Conservation (phyloP, 768 basidiomycete genomes). For the Krasilnikovozyma curviuscula region DNA sequence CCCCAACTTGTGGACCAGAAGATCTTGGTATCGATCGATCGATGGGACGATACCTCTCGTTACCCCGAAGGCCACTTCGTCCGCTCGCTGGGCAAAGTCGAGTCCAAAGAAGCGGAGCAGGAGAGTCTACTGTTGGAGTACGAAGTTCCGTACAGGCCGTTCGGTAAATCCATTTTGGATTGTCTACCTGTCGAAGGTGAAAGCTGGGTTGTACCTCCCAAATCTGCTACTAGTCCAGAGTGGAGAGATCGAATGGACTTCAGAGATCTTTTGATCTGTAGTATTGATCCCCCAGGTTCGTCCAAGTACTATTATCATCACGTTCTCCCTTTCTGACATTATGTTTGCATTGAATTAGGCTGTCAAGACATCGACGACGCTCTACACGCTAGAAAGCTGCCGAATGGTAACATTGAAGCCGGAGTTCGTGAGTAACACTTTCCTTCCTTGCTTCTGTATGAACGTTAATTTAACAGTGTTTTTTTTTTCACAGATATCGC, state of each 20-base stretch:
- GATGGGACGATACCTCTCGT: slow-evolving; percentile 67
- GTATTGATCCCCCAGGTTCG: slow-evolving; percentile 86
- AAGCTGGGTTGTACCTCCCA: slow-evolving; percentile 75
- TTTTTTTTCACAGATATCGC: slow-evolving; percentile 57
- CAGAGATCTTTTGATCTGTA: slow-evolving; percentile 68
- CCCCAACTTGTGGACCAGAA: slow-evolving; percentile 74
- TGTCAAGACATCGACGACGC: slow-evolving; percentile 99
- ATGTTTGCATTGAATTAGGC: slow-evolving; percentile 31
- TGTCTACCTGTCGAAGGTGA: slow-evolving; percentile 83
- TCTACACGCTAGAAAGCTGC: slow-evolving; percentile 63
- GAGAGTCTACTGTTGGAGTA: slow-evolving; percentile 84
- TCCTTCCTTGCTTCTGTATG: neutral
- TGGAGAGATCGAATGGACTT: slow-evolving; percentile 83
- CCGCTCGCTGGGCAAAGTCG: slow-evolving; percentile 68
- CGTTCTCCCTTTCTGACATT: neutral
- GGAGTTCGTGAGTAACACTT: slow-evolving; percentile 66
- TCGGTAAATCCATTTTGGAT: slow-evolving; percentile 81
- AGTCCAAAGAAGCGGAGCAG: slow-evolving; percentile 89
- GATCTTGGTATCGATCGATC: slow-evolving; percentile 84
- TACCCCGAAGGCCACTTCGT: slow-evolving; percentile 98
- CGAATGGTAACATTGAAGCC: slow-evolving; percentile 88
- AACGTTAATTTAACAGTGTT: neutral
- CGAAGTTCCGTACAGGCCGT: slow-evolving; percentile 87
- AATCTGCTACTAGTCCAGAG: slow-evolving; percentile 31
- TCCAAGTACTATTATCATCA: neutral